Percentiles rank a stretch among this genome's conserved stretches.
These are phyloP conservation scores for Trichoderma atroviride DNA, from an alignment of 2,329 filamentous ascomycete genomes.

Conservation along the genomic window DNA sequence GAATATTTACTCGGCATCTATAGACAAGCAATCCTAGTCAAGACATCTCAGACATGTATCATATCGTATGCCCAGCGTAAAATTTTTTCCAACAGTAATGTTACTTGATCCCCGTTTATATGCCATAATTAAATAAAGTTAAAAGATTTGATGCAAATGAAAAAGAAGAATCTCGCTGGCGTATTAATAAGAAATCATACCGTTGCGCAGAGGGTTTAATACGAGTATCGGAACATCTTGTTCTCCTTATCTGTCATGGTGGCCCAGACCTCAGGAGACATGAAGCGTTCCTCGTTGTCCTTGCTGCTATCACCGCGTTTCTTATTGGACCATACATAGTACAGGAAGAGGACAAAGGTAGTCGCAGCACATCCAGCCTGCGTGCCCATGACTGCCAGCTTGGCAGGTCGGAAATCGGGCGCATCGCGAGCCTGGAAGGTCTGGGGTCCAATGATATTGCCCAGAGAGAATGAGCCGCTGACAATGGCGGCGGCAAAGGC, in stretches of 20 bases:
- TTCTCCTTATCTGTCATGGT: constrained; percentile 61
- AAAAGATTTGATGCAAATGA: background rate
- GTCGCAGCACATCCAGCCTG: constrained; percentile 47
- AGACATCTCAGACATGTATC: background rate
- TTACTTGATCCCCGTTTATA: background rate
- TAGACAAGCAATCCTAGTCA: background rate
- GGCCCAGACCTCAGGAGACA: constrained; percentile 49
- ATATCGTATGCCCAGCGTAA: background rate
- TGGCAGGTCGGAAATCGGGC: constrained; percentile 56
- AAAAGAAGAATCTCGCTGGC: background rate
- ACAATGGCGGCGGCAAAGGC: constrained; percentile 53
- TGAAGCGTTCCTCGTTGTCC: constrained; percentile 45
- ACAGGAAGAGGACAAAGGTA: constrained; percentile 50
- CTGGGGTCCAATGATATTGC: constrained; percentile 60
- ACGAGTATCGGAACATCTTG: constrained; percentile 57
- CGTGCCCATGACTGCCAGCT: constrained; percentile 57
- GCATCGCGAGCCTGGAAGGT: constrained; percentile 57
- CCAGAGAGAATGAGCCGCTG: constrained; percentile 54
- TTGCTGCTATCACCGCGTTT: constrained; percentile 37
- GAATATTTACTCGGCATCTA: constrained; percentile 1
- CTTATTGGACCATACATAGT: constrained; percentile 55
- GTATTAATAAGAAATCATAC: background rate
- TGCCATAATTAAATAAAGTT: background rate
- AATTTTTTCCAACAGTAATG: background rate
- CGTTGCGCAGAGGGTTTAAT: constrained; percentile 33